phyloP scores from a whole-genome alignment of 1,284 basidiomycete species.

The Pholiota adiposa region DNA sequence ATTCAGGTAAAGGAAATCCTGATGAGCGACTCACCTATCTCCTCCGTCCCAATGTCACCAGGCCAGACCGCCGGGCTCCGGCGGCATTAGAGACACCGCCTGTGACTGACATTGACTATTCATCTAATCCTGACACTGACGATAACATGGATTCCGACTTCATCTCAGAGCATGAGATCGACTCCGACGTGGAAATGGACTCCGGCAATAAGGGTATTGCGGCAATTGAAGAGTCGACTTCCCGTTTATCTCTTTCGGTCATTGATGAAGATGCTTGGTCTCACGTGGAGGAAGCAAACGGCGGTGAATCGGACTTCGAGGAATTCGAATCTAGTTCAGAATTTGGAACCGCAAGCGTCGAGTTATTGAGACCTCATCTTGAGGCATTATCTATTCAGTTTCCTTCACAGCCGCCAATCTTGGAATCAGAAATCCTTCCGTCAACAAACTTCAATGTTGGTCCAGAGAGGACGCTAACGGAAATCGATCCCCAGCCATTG shows the following conservation, averaged over 20 bases:
- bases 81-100: constrained; percentile 69
- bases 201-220: constrained; percentile 5
- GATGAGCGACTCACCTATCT: constrained; percentile 74
- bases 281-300: constrained; percentile 30
- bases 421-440: background rate
- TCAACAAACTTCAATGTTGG: constrained; percentile 15
- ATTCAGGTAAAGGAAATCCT: constrained; percentile 67
- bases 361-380: constrained; percentile 28
- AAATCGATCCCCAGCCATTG: constrained; percentile 15
- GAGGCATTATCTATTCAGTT: constrained; percentile 23
- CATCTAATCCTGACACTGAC: constrained; percentile 57
- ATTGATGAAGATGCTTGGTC: constrained; percentile 40
- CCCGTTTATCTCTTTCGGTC: constrained; percentile 10
- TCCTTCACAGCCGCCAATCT: constrained; percentile 9
- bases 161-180: constrained; percentile 34
- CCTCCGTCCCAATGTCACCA: constrained; percentile 72
- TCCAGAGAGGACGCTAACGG: constrained; percentile 22
- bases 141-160: constrained; percentile 48
- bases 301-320: constrained; percentile 33
- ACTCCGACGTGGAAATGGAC: constrained; percentile 29
- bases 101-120: constrained; percentile 65
- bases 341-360: constrained; percentile 26
- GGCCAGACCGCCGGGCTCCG: constrained; percentile 52
- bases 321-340: constrained; percentile 40
- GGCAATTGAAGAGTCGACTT: constrained; percentile 36